phyloP scores from a whole-genome alignment of 202 grass and related monocot species.

The Bolboschoenoplectus hybrid region DNA sequence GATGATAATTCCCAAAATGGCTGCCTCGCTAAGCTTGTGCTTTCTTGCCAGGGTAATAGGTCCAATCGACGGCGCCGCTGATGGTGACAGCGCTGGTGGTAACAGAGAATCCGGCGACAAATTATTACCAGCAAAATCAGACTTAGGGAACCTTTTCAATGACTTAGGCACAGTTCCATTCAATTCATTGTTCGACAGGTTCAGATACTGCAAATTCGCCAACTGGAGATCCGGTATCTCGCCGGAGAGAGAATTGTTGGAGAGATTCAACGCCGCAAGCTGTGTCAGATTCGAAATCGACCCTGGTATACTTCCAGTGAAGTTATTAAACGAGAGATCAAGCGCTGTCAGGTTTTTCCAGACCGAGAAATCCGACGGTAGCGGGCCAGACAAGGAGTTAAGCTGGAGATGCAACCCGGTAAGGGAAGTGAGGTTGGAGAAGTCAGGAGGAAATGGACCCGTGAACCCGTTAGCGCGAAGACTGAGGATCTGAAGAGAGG shows the following conservation, averaged over 20 bases:
- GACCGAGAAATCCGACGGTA: slow-evolving; percentile 36
- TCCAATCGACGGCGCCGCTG: neutral
- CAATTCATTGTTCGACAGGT: slow-evolving; percentile 64
- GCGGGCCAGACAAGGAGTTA: slow-evolving; percentile 65
- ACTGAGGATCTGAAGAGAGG: slow-evolving; percentile 73
- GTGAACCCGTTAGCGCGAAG: slow-evolving; percentile 76
- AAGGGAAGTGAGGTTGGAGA: slow-evolving; percentile 52
- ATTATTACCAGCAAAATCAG: slow-evolving; percentile 60
- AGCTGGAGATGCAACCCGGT: slow-evolving; percentile 80
- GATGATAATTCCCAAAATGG: slow-evolving; percentile 65
- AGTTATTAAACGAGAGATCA: slow-evolving; percentile 86
- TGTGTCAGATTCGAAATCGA: slow-evolving; percentile 56
- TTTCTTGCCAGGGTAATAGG: neutral
- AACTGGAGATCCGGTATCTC: slow-evolving; percentile 60
- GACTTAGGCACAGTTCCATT: slow-evolving; percentile 49
- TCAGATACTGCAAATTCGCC: slow-evolving; percentile 60
- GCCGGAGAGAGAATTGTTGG: slow-evolving; percentile 85
- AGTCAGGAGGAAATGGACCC: slow-evolving; percentile 48
- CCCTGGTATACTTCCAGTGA: slow-evolving; percentile 49
- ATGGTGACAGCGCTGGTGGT: neutral
- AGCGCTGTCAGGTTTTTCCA: slow-evolving; percentile 53
- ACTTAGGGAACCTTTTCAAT: slow-evolving; percentile 46
- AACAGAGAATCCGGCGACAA: slow-evolving; percentile 33
- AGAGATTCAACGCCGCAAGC: slow-evolving; percentile 69
- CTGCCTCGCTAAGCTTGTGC: slow-evolving; percentile 52